Conservation (phyloP, 2,329 filamentous ascomycete genomes). For the Fusarium penzigii region DNA sequence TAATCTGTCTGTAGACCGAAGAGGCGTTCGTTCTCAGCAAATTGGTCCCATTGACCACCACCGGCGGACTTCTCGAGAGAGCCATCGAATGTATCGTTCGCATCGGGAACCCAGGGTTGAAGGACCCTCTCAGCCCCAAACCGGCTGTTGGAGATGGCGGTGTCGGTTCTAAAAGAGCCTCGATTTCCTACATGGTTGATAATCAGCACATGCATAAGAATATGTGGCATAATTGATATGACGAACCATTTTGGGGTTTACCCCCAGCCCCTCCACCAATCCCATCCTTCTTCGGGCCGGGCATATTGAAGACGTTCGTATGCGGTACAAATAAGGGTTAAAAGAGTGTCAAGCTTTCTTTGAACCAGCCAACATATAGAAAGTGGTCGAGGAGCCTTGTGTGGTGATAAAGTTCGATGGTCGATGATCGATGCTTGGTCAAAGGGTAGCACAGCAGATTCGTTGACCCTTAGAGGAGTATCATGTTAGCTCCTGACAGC, state of each 20-base stretch:
- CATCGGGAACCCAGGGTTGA: constrained; percentile 78
- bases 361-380: constrained; percentile 28
- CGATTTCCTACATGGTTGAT: constrained; percentile 55
- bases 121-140: constrained; percentile 71
- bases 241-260: constrained; percentile 40
- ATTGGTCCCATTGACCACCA: constrained; percentile 80
- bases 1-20: constrained; percentile 91
- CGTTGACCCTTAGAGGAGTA: constrained; percentile 8
- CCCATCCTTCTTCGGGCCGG: constrained; percentile 42
- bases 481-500: constrained; percentile 9
- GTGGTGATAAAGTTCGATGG: constrained; percentile 18
- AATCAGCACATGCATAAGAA: constrained; percentile 10
- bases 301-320: constrained; percentile 34
- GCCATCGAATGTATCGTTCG: constrained; percentile 62
- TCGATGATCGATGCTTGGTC: not conserved
- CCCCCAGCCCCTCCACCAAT: constrained; percentile 32
- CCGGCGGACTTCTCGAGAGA: constrained; percentile 65
- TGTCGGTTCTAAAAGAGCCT: constrained; percentile 78
- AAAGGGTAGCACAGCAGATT: constrained; percentile 13
- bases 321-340: constrained; percentile 22
- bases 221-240: not conserved
- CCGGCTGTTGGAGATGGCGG: constrained; percentile 79
- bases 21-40: constrained; percentile 81
- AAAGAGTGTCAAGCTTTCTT: constrained; percentile 23
- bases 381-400: constrained; percentile 15